Evolutionary conservation across 139 green algal species (phyloP).

Genomic region (Coelastrella sp.): DNA sequence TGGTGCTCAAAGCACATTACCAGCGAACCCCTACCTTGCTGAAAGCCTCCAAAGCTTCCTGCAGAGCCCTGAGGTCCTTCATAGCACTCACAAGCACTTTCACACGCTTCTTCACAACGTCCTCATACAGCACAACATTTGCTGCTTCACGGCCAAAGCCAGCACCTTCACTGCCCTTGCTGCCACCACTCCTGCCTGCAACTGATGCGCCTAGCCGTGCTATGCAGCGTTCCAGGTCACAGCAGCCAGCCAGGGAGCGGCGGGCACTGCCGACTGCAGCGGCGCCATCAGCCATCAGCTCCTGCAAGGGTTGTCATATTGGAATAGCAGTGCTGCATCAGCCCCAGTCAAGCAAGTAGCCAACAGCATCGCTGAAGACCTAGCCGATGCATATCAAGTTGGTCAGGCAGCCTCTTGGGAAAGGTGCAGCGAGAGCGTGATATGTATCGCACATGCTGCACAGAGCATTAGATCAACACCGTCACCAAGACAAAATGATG

Average conservation of each 20-base stretch:
- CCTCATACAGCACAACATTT: constrained; percentile 97
- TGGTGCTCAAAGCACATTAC: not conserved
- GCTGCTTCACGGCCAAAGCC: constrained; percentile 75
- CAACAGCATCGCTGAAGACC: no score
- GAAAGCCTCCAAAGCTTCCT: constrained; percentile 47
- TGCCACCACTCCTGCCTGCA: constrained; percentile 30
- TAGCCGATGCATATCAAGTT: no score
- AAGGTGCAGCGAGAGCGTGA: not conserved
- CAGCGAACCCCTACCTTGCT: not conserved
- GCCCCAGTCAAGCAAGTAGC: no score
- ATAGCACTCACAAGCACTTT: constrained; percentile 78
- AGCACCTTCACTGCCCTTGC: constrained; percentile 48
- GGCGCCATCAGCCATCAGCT: constrained; percentile 66
- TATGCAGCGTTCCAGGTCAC: constrained; percentile 93
- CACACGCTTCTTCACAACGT: constrained; percentile 67
- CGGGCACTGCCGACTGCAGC: constrained; percentile 73
- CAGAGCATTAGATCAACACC: no score
- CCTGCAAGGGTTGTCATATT: constrained; percentile 15
- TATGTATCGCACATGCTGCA: no score
- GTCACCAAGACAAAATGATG: no score
- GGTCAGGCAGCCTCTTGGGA: no score
- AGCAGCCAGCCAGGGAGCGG: constrained; percentile 68
- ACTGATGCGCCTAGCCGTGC: constrained; percentile 80
- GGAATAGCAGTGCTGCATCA: no score
- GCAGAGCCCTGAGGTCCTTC: constrained; percentile 66